Base-by-base conservation (phyloP, 371 early-diverging fungal genomes). In the Haplosporangium sp. region DNA sequence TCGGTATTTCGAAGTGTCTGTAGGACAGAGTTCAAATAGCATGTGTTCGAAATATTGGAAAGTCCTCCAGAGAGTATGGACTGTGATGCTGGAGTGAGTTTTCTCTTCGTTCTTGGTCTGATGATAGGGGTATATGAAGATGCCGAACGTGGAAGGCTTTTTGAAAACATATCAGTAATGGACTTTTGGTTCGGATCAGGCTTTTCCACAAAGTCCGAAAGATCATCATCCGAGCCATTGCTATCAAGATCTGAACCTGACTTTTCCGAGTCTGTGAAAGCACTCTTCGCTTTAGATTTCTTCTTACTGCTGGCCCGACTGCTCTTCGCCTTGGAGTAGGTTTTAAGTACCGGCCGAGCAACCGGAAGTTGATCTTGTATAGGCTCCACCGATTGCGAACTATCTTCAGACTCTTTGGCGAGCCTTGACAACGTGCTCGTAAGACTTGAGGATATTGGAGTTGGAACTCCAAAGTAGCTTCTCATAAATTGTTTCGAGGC, bases 11-110 rank as follows among this genome's bases (percentile, higher is more conserved):
- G 58, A 2, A 79, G 61, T 0, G 65, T 20, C 35, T 79, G 79
- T 13, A 79, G 44, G 34, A 79, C 71, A 10, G 79, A 79, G 55
- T 79, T 79, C 7, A 79, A 57, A 55, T 79, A 79, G 40, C 79
- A 79, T 4, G 74, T 74, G 48, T 79, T 79, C 39, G 71, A 70
- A 8, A 47, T 8, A 47, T 79, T 79, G 11, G 65, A 71, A 7
- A 79, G 61, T 8, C 79, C 79, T 19, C 79, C 79, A 0, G 79
- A 74, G 20, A 79, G 74, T 4, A 67, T 19, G 2, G 58, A 34
- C 2, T 40, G 67, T 2, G 79, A 79, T 8, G 34, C 39, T 19
- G 68, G 34, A 5, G 70, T 52, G 17, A 78, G 52, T 5, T 59
- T 17, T 15, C 40, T 65, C 47, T 65, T 68, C 45, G 38, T 53